Evolutionary conservation across 371 early-diverging fungal species (phyloP).

Genomic region (Amoeboaphelidium protococcarum): DNA sequence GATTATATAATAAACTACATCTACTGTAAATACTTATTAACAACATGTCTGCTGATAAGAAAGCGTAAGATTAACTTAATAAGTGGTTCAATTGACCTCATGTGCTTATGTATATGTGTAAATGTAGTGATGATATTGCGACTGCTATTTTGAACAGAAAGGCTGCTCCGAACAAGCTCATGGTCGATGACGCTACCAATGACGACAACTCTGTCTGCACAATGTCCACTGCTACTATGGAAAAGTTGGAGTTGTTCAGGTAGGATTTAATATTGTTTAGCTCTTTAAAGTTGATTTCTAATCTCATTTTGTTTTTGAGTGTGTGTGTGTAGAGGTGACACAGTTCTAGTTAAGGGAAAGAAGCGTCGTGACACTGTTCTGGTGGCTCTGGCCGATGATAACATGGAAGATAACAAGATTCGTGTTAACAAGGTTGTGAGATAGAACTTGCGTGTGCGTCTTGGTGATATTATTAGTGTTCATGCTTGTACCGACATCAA

Average conservation of each 20-base stretch:
- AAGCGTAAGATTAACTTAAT: too few relatives aligned
- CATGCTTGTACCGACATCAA: conserved; percentile 88
- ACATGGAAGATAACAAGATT: conserved; percentile 72
- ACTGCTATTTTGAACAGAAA: conserved; percentile 87
- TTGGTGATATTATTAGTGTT: conserved; percentile 92
- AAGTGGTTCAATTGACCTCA: too few relatives aligned
- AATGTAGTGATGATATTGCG: conserved; percentile 58
- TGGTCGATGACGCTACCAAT: conserved; percentile 84
- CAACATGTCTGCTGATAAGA: too few relatives aligned
- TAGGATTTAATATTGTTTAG: conserved; percentile 7
- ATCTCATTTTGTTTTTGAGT: not conserved
- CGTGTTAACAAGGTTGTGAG: conserved; percentile 86
- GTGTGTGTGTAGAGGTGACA: conserved; percentile 34
- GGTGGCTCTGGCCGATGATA: conserved; percentile 71
- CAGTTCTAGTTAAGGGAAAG: conserved; percentile 91
- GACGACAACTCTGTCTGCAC: conserved; percentile 88
- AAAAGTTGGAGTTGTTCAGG: conserved; percentile 57
- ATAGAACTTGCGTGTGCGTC: conserved; percentile 82
- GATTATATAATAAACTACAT: too few relatives aligned
- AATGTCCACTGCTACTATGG: conserved; percentile 76
- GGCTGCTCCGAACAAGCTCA: conserved; percentile 80
- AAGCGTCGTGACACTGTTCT: conserved; percentile 91
- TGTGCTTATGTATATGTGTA: too few relatives aligned
- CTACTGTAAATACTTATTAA: too few relatives aligned
- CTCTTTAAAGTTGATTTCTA: not conserved